phyloP scores from a whole-genome alignment of 345 rosid genomes.

The Lenwebbia sp. region DNA sequence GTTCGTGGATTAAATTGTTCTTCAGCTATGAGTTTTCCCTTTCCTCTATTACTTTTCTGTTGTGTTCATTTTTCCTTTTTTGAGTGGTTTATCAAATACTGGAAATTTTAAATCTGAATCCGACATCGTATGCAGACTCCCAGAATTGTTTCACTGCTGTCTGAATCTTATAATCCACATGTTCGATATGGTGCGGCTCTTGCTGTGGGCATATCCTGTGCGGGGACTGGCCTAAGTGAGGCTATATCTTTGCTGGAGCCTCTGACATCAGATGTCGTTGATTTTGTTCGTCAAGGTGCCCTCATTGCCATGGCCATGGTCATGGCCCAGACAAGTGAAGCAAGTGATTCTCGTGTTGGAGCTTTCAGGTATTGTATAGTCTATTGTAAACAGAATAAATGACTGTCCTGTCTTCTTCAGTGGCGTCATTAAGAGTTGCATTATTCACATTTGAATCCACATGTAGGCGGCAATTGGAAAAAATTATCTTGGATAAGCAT shows the following conservation, averaged over 20 bases:
- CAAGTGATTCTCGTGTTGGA: slow-evolving; percentile 96
- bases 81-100: background rate
- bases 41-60: background rate
- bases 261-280: slow-evolving; percentile 92
- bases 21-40: background rate
- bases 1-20: background rate
- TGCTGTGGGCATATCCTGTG: slow-evolving; percentile 99
- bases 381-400: background rate
- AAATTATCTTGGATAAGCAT: slow-evolving; percentile 90
- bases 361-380: slow-evolving; percentile 55
- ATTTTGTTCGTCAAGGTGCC: slow-evolving; percentile 99
- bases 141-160: slow-evolving; percentile 86
- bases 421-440: background rate
- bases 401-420: background rate
- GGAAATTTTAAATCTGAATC: background rate
- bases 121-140: slow-evolving; percentile 57
- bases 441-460: background rate
- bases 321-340: slow-evolving; percentile 93
- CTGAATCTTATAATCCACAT: slow-evolving; percentile 98
- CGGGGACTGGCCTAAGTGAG: slow-evolving; percentile 97
- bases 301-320: slow-evolving; percentile 99
- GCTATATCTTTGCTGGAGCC: slow-evolving; percentile 99
- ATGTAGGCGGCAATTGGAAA: slow-evolving; percentile 82
- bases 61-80: background rate
- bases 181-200: slow-evolving; percentile 99